These are phyloP conservation scores for Chiua sp. DNA, from an alignment of 1,284 basidiomycete genomes.

Conservation along the genomic window DNA sequence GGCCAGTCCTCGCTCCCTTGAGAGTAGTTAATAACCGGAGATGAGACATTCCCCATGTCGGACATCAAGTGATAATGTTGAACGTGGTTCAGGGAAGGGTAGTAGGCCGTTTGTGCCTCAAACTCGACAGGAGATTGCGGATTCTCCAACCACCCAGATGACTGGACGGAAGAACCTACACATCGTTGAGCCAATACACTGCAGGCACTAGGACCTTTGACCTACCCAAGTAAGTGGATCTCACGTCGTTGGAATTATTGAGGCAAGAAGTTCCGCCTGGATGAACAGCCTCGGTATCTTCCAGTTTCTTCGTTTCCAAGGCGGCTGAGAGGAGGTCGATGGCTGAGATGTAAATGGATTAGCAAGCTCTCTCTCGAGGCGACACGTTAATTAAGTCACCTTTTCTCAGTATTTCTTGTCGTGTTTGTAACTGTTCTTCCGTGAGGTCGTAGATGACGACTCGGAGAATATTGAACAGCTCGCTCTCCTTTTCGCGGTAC, in stretches of 20 bases:
- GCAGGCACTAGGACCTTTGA: background rate
- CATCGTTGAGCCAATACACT: slow-evolving; percentile 3
- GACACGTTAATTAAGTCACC: slow-evolving; percentile 8
- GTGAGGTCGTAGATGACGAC: slow-evolving; percentile 18
- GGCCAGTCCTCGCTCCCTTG: background rate
- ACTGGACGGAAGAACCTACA: slow-evolving; percentile 4
- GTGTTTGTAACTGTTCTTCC: slow-evolving; percentile 18
- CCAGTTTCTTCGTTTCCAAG: background rate
- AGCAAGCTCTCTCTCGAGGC: background rate
- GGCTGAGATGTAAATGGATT: slow-evolving; percentile 7
- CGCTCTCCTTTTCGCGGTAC: slow-evolving; percentile 27
- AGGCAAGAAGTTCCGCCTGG: background rate
- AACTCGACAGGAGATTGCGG: background rate
- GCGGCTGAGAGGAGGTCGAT: slow-evolving; percentile 15
- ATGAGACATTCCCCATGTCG: background rate
- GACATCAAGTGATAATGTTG: slow-evolving; percentile 3
- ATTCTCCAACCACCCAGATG: background rate
- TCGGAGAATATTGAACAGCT: slow-evolving; percentile 22
- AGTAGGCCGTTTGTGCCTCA: background rate
- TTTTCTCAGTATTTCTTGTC: slow-evolving; percentile 28
- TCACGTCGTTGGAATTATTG: background rate
- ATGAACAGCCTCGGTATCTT: background rate
- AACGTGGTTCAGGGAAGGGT: background rate
- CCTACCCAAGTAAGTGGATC: slow-evolving; percentile 9
- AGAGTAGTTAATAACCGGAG: background rate